Conservation (phyloP, 2,329 filamentous ascomycete species). For the Fusarium virguliforme region DNA sequence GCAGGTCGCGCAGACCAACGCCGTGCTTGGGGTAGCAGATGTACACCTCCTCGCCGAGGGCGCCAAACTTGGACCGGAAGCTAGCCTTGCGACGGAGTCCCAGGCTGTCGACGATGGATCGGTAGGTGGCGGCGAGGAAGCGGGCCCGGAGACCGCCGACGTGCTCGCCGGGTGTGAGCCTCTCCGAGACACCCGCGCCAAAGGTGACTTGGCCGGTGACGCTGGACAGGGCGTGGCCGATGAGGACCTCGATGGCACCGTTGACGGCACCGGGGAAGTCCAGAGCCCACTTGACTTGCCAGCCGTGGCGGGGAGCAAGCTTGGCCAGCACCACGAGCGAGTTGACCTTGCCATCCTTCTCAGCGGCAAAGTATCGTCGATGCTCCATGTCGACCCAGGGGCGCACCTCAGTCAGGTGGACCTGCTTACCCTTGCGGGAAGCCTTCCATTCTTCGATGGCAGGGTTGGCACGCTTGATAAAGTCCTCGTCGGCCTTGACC, state of each 20-base stretch:
- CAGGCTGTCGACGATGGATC: slow-evolving; percentile 85
- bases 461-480: slow-evolving; percentile 79
- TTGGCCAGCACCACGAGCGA: slow-evolving; percentile 88
- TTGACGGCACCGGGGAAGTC: slow-evolving; percentile 92
- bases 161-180: slow-evolving; percentile 85
- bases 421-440: slow-evolving; percentile 85
- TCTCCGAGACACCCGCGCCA: slow-evolving; percentile 83
- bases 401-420: slow-evolving; percentile 90
- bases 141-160: slow-evolving; percentile 85
- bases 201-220: slow-evolving; percentile 80
- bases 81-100: slow-evolving; percentile 88
- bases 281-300: slow-evolving; percentile 96
- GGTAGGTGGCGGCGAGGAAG: slow-evolving; percentile 87
- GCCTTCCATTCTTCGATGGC: slow-evolving; percentile 85
- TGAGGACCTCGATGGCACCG: slow-evolving; percentile 88
- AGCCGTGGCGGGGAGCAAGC: slow-evolving; percentile 85
- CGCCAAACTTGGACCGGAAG: slow-evolving; percentile 92
- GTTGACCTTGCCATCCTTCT: slow-evolving; percentile 80
- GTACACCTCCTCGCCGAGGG: slow-evolving; percentile 86
- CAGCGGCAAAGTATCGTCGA: slow-evolving; percentile 87
- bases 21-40: slow-evolving; percentile 92
- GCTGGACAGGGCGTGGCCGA: slow-evolving; percentile 76
- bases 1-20: slow-evolving; percentile 84
- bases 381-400: slow-evolving; percentile 90
- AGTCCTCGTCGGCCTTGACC: slow-evolving; percentile 77